These are phyloP conservation scores for Amyloporia xantha DNA, from an alignment of 768 basidiomycete genomes.

Conservation along the genomic window DNA sequence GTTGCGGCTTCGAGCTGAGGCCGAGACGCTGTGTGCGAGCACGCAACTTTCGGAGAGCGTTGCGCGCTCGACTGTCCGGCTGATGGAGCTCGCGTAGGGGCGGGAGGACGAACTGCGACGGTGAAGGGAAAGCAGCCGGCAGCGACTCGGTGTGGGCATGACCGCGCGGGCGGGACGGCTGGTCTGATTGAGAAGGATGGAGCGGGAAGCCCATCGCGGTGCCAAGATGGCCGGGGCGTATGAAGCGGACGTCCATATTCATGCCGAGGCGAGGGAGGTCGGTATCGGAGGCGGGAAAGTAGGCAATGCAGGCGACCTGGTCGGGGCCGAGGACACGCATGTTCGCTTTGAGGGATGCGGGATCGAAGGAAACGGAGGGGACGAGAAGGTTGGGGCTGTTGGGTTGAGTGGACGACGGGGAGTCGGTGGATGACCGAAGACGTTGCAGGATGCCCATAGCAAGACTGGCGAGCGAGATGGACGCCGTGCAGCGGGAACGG, in stretches of 20 bases:
- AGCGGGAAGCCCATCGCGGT: neutral
- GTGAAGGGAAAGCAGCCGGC: neutral
- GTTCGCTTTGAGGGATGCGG: neutral
- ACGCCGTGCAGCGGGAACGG: neutral
- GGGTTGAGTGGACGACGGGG: neutral
- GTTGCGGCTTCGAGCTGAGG: neutral
- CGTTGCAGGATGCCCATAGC: neutral
- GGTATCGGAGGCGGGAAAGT: neutral
- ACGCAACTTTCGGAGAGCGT: neutral
- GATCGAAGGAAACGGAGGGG: neutral
- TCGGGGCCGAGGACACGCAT: neutral
- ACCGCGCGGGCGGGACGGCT: no score
- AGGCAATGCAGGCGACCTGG: neutral
- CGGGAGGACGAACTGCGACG: neutral
- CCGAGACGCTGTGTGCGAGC: neutral
- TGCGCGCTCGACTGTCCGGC: no score
- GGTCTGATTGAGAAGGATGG: neutral
- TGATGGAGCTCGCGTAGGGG: neutral
- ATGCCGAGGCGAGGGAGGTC: constrained; percentile 1
- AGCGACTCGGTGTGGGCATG: neutral
- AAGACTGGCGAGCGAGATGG: no score
- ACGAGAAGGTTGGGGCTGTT: neutral
- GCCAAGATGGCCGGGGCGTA: constrained; percentile 1
- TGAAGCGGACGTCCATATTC: neutral
- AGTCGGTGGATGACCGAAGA: neutral